Conservation (phyloP, 768 basidiomycete species). For the Russula foetens region DNA sequence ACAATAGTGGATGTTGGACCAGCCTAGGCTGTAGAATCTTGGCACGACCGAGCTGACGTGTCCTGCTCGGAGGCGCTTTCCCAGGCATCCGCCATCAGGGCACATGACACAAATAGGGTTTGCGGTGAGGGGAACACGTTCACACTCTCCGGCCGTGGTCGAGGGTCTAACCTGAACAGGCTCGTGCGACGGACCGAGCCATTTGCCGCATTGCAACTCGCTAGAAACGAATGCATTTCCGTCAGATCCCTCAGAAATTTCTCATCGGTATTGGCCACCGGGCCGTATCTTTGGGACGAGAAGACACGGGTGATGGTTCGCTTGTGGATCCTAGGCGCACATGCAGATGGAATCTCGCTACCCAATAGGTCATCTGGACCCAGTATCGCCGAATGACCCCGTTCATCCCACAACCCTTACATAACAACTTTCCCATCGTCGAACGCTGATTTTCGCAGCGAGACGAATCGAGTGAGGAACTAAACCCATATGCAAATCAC, state of each 20-base stretch:
- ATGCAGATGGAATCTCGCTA: background rate
- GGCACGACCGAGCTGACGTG: background rate
- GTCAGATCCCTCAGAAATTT: background rate
- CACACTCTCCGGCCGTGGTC: background rate
- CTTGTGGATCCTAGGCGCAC: constrained; percentile 5
- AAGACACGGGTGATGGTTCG: background rate
- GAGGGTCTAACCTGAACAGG: constrained; percentile 11
- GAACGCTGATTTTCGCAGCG: constrained; percentile 3
- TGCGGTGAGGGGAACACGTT: background rate
- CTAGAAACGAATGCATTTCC: constrained; percentile 5
- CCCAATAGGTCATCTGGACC: constrained; percentile 1
- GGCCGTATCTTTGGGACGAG: background rate
- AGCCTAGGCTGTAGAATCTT: background rate
- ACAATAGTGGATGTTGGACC: background rate
- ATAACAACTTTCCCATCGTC: constrained; percentile 7
- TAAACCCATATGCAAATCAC: constrained; percentile 11
- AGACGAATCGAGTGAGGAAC: too few relatives aligned
- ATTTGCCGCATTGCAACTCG: background rate
- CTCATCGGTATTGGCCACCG: constrained; percentile 7
- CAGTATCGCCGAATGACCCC: constrained; percentile 6
- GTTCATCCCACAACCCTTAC: constrained; percentile 12
- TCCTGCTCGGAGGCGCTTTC: background rate
- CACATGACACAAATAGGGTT: constrained; percentile 10
- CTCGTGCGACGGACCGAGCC: background rate
- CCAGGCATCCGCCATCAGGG: background rate